Percentiles rank a stretch among this genome's conserved stretches.
phyloP scores from a whole-genome alignment of 1,139 yeast genomes.

The Saccharomyces hybrid region DNA sequence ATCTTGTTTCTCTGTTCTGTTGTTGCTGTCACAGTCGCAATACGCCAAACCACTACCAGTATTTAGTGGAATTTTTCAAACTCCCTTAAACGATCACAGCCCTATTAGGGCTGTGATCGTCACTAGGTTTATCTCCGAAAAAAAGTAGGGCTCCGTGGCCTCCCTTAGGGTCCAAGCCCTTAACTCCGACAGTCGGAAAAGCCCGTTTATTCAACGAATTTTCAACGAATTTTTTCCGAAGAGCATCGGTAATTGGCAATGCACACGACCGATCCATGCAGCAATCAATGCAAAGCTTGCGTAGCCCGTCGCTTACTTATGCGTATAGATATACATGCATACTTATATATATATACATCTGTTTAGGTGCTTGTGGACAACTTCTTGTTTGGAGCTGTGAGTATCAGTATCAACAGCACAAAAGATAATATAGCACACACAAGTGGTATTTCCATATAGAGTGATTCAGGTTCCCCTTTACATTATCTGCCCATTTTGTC shows the following conservation, averaged over 20 bases:
- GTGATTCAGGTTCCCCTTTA: neutral
- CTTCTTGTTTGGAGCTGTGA: too few relatives aligned
- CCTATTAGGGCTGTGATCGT: neutral
- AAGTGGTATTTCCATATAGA: neutral
- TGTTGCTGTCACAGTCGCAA: neutral
- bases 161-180: conserved; percentile 4
- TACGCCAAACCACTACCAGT: neutral
- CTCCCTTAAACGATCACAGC: neutral
- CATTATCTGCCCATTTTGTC: neutral
- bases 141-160: neutral
- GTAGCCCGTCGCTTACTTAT: neutral
- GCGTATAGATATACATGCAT: too few relatives aligned
- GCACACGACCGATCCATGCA: conserved; percentile 1
- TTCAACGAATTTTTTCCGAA: neutral
- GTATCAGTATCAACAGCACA: neutral
- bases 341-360: too few relatives aligned
- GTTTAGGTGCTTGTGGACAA: too few relatives aligned
- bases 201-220: neutral
- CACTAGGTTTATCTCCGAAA: neutral
- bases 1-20: neutral
- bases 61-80: neutral
- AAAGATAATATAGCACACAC: neutral
- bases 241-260: neutral
- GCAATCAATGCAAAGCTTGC: neutral
- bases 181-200: conserved; percentile 1